Evolutionary conservation across 2,329 filamentous ascomycete species (phyloP), one percentile per base, ranked within the genome.

Genomic region (Aspergillus phoenicis): DNA sequence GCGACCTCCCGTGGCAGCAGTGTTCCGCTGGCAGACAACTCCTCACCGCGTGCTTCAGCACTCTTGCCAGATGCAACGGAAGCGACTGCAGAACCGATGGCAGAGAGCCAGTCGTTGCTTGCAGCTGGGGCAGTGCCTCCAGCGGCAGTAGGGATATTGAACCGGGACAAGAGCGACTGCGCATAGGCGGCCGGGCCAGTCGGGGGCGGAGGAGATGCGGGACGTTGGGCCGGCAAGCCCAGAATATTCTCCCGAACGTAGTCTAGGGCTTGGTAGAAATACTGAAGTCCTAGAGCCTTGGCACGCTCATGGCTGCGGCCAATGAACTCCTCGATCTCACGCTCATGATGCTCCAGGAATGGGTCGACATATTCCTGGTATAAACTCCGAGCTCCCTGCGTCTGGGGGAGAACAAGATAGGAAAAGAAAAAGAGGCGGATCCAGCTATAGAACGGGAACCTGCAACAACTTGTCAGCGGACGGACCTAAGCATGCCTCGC

Each of bases 381-480:
- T 65, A 98, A 82, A 70, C 90, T 80, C 63, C 90, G 90, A 60
- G 93, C 93, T 75, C 95, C 95, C 75, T 97, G 94, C n/a, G 92
- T 95, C 77, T 96, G 94, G 0, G 94, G 95, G n/a, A 97, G 87
- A 71, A 98, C 93, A 64, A 99, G 91, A 81, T 97, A 99, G 67
- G 95, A 87, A 73, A 97, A 87, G 78, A 95, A 89, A 73, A 89
- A 82, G 58, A 97, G 86, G 66, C 95, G 92, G 71, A 97, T 83
- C 85, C 93, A 97, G 68, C 91, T 86, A 80, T 97, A 99, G 78
- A 98, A 96, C 2, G 95, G 95, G 39, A 98, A 82, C 91, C 87
- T 90, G n/a, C 28, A 17, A 7, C 36, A 36, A n/a, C 7, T 20
- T 11, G 15, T 64, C 38, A 47, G 60, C 3, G 28, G 3, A 15